Percentiles rank a stretch among this genome's conserved stretches.
These are phyloP conservation scores for Pichia rugopelliculosa DNA, from an alignment of 805 yeast genomes.

Conservation along the genomic window DNA sequence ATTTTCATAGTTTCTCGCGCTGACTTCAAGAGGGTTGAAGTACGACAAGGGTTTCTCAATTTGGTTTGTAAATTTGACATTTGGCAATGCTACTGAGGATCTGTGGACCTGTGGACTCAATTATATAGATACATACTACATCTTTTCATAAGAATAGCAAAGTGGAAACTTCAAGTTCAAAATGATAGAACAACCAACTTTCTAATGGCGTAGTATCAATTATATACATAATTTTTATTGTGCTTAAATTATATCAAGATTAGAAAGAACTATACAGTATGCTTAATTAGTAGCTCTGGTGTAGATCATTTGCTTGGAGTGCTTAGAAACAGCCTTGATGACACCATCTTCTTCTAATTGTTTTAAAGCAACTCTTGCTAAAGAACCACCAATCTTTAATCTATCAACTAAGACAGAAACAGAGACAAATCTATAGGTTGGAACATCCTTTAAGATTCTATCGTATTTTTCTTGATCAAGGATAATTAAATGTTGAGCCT, in stretches of 20 bases:
- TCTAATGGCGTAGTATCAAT: not conserved
- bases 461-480: constrained; percentile 98
- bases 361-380: constrained; percentile 96
- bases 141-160: too few species aligned
- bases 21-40: not conserved
- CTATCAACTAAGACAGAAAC: constrained; percentile 98
- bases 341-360: constrained; percentile 94
- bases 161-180: too few species aligned
- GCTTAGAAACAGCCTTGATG: constrained; percentile 88
- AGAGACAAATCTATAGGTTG: constrained; percentile 97
- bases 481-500: constrained; percentile 96
- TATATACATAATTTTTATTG: not conserved
- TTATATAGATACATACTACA: too few species aligned
- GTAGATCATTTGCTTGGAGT: constrained; percentile 96
- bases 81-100: too few species aligned
- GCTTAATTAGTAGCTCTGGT: constrained; percentile 68
- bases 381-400: constrained; percentile 97
- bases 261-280: constrained; percentile 5
- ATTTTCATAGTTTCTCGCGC: not conserved
- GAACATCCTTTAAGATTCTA: constrained; percentile 98
- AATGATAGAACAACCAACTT: too few species aligned
- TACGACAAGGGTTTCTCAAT: not conserved
- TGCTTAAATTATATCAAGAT: not conserved
- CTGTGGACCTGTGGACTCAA: too few species aligned
- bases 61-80: not conserved